A percentile compares a stretch with the other conserved stretches of the same genome.
phyloP scores from a whole-genome alignment of 1,284 basidiomycete species.

The Termitomyces sp. region DNA sequence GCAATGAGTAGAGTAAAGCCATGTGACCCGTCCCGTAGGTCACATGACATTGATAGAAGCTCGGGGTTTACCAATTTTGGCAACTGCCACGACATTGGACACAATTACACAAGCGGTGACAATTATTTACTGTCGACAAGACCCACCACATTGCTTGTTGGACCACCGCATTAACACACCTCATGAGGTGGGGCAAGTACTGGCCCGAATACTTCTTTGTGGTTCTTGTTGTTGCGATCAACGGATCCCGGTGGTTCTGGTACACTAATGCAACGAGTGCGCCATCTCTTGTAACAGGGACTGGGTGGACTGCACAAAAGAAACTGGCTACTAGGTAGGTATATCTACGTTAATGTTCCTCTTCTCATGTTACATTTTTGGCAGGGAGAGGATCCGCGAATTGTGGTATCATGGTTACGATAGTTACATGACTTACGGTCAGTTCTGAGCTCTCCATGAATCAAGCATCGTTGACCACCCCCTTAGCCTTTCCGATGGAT shows the following conservation, averaged over 20 bases:
- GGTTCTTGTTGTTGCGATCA: constrained; percentile 41
- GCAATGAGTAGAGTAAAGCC: not conserved
- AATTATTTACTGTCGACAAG: not conserved
- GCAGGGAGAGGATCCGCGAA: constrained; percentile 65
- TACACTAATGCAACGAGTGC: constrained; percentile 32
- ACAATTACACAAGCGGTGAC: not conserved
- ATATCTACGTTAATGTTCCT: not conserved
- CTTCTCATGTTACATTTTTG: constrained; percentile 2
- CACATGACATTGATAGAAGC: constrained; percentile 10
- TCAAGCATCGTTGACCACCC: constrained; percentile 6
- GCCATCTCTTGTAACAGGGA: constrained; percentile 28
- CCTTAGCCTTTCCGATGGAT: constrained; percentile 73
- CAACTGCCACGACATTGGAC: constrained; percentile 18
- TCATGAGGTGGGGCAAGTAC: constrained; percentile 62
- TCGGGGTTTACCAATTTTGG: not conserved
- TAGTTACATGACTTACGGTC: constrained; percentile 75
- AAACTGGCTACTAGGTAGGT: constrained; percentile 60
- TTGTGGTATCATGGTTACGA: constrained; percentile 83
- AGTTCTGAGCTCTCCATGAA: constrained; percentile 19
- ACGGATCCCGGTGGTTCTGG: constrained; percentile 36
- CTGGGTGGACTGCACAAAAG: constrained; percentile 53
- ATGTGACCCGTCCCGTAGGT: not conserved
- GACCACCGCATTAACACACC: constrained; percentile 14
- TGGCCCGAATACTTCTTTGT: constrained; percentile 55
- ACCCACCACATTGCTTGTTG: not conserved